Percentiles rank a stretch among this genome's conserved stretches.
Conservation (phyloP, 176 grass and related monocot genomes). For the Saccharum officinarum region DNA sequence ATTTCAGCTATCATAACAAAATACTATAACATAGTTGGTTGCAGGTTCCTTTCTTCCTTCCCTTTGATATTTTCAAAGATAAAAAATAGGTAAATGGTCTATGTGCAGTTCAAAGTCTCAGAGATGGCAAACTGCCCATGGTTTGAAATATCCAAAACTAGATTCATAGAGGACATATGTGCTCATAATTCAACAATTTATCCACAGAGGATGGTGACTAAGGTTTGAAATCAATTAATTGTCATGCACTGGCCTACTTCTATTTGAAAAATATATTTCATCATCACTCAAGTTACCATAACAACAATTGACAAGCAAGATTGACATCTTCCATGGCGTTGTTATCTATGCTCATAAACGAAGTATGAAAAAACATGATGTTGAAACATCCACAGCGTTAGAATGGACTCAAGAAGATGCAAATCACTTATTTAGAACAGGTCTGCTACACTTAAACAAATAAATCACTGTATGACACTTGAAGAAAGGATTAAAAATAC, state of each 20-base stretch:
- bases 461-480: background rate
- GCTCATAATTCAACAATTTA: conserved; percentile 13
- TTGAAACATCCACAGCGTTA: background rate
- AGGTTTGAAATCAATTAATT: conserved; percentile 11
- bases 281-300: background rate
- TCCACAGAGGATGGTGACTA: background rate
- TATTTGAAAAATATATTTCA: background rate
- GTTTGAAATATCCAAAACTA: conserved; percentile 5
- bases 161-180: background rate
- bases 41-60: background rate
- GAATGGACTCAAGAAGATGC: background rate
- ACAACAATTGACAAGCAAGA: background rate
- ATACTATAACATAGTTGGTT: conserved; percentile 4
- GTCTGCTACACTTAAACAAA: background rate
- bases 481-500: background rate
- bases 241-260: background rate
- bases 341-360: background rate
- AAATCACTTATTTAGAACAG: conserved; percentile 23
- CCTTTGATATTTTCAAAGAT: conserved; percentile 2
- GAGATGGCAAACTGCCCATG: background rate
- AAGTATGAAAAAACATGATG: background rate
- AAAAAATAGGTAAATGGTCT: background rate
- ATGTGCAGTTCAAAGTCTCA: conserved; percentile 7
- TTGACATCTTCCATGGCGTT: conserved; percentile 3
- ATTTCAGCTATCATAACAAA: background rate